These are phyloP conservation scores for Leucocoprinus leucothites DNA, from an alignment of 768 basidiomycete genomes.

Conservation along the genomic window DNA sequence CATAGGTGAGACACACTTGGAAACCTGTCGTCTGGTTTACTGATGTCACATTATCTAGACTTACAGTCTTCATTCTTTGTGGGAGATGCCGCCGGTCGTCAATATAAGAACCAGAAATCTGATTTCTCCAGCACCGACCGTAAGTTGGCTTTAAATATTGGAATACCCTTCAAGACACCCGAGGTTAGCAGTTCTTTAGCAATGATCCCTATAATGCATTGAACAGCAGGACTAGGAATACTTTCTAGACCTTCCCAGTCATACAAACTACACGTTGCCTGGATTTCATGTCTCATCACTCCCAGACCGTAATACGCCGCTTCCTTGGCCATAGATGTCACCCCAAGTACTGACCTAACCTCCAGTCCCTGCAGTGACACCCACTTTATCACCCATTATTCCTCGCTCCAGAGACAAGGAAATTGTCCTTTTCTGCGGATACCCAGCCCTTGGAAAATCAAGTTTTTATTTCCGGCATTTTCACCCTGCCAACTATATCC, in stretches of 20 bases:
- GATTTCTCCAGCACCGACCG: slow-evolving; percentile 85
- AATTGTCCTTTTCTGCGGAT: slow-evolving; percentile 49
- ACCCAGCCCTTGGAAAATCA: slow-evolving; percentile 72
- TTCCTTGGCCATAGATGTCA: slow-evolving; percentile 4
- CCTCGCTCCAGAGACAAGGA: slow-evolving; percentile 37
- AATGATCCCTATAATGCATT: not conserved
- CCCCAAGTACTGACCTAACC: not conserved
- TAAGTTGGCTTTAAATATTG: slow-evolving; percentile 81
- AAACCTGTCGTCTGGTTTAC: not conserved
- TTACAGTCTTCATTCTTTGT: slow-evolving; percentile 69
- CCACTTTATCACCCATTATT: slow-evolving; percentile 47
- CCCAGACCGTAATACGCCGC: slow-evolving; percentile 28
- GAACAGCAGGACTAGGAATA: slow-evolving; percentile 56
- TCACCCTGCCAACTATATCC: slow-evolving; percentile 60
- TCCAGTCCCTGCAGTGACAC: slow-evolving; percentile 48
- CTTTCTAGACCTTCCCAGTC: slow-evolving; percentile 54
- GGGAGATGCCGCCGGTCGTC: slow-evolving; percentile 87
- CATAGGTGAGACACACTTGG: slow-evolving; percentile 50
- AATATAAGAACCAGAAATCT: slow-evolving; percentile 33
- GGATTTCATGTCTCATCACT: slow-evolving; percentile 66
- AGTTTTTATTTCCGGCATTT: slow-evolving; percentile 76
- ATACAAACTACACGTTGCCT: slow-evolving; percentile 45
- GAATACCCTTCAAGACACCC: slow-evolving; percentile 75
- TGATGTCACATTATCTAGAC: slow-evolving; percentile 42
- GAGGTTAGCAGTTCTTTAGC: slow-evolving; percentile 49